Base-by-base conservation (phyloP, 768 basidiomycete genomes). In the Amanita thiersii region DNA sequence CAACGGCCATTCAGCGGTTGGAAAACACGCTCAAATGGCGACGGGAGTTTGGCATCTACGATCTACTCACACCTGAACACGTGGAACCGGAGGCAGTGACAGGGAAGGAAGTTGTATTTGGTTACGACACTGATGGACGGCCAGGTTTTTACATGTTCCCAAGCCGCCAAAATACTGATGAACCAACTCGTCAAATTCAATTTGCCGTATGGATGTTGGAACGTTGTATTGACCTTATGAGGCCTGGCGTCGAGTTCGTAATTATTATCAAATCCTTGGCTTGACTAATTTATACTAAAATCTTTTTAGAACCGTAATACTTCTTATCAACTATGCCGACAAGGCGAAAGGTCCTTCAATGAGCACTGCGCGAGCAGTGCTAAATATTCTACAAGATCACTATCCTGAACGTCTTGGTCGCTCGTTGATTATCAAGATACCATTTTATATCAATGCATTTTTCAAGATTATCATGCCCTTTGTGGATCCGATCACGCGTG, bases 321-420 rank as follows among this genome's bases (percentile, higher is more conserved):
- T 89, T 17, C 74, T 91, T 61, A 78, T 89, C 49, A 79, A 91
- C 64, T 88, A 80, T 40, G 82, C 74, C 3, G 83, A 86, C 55
- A 71, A 72, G 54, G 76, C 72, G 25, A 88, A 86, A 59, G 75
- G 64, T 30, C 66, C 72, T 2, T 60, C 66, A 8, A 50, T 74
- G 5, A 47, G 58, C 30, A 68, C 66, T 8, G 55, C 72, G 6
- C 61, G 68, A 4, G 51, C 70, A 5, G 71, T 77, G 9, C 68
- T 83, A 40, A 60, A 69, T 56, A 82, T 87, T 50, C 67, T 89
- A 10, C 87, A 89, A 52, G 72, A 77, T 17, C 86, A 91, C 55
- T 91, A 89, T 52, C 88, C 88, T 0, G 91, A 94, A 57, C 78
- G 91, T 3, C 77, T 94, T 24, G 88, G 86, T 18, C 55, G 67